Base-by-base conservation (phyloP, 805 yeast genomes). In the Wickerhamomyces ciferrii region DNA sequence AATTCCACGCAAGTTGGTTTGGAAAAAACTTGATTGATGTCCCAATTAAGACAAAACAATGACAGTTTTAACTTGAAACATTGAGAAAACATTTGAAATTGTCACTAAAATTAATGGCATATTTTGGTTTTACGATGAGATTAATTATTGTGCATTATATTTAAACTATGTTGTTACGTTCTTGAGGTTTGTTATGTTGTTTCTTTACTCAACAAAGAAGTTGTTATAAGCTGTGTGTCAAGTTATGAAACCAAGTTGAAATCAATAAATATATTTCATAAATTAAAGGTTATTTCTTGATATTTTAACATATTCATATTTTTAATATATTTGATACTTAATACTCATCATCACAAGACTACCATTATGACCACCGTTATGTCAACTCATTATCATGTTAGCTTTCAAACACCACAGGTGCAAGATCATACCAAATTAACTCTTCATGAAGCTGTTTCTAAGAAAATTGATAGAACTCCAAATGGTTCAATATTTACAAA, bases 401-500 rank as follows among this genome's bases (percentile, higher is more conserved):
- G 18, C 29, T 38, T 15, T n/a, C 5, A 38, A 3, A 10, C n/a
- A n/a, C n/a, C n/a, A n/a, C n/a, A 39, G 9, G 15, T 38, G 2
- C 36, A 19, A 19, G 15, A 11, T 19, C 18, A 23, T 14, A 21
- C 25, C 25, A 46, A 50, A 18, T 47, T 49, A 8, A 66, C 68
- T 1, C 53, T 68, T 10, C 79, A 71, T 51, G 76, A 75, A 50
- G 61, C 70, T 2, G 66, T 71, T 4, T 68, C 74, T 1, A 69
- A 70, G 41, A 69, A 66, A 45, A 71, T 80, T 51, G 68, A 67
- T 49, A 69, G 76, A 48, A 75, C 84, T 0, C 76, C 83, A 0
- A 65, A 62, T 24, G 87, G 85, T 0, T 65, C 70, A 21, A 69
- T 83, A 24, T 76, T 70, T 54, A 67, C 76, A 4, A 72, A 74